phyloP scores from a whole-genome alignment of 1,284 basidiomycete species.

The Peniophora sp. region DNA sequence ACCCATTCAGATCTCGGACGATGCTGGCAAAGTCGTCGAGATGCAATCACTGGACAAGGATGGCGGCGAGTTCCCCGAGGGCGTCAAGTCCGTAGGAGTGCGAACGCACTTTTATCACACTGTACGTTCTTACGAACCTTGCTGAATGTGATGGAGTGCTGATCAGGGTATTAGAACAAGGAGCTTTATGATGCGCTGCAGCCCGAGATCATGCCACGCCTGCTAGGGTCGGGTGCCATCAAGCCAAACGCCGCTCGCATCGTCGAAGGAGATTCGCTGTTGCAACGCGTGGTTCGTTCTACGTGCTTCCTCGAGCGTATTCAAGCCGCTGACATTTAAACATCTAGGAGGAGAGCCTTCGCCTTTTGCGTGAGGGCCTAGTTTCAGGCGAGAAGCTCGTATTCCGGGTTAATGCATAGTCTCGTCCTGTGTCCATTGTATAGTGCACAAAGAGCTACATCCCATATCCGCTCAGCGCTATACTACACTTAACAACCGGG shows the following conservation, averaged over 20 bases:
- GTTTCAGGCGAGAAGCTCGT: background rate
- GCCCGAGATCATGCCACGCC: slow-evolving; percentile 2
- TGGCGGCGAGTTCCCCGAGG: background rate
- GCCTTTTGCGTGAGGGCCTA: background rate
- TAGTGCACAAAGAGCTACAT: too few relatives aligned
- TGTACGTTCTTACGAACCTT: background rate
- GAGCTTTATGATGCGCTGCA: slow-evolving; percentile 1
- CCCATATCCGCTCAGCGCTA: too few relatives aligned
- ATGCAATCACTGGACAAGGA: slow-evolving; percentile 23
- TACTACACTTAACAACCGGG: too few relatives aligned
- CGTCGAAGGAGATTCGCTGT: background rate
- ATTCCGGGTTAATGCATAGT: background rate
- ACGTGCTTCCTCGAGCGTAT: background rate
- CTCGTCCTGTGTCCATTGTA: too few relatives aligned
- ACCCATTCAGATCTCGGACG: slow-evolving; percentile 21
- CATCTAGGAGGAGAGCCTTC: background rate
- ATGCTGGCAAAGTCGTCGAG: background rate
- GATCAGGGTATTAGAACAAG: background rate
- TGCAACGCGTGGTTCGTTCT: background rate
- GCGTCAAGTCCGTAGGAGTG: background rate
- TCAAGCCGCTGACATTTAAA: background rate
- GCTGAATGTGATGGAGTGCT: background rate
- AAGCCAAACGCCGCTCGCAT: slow-evolving; percentile 2
- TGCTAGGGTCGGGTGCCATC: slow-evolving; percentile 4
- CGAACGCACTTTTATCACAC: background rate